phyloP scores from a whole-genome alignment of 495 filamentous ascomycete genomes.

The Amphirosellinia nigrospora region DNA sequence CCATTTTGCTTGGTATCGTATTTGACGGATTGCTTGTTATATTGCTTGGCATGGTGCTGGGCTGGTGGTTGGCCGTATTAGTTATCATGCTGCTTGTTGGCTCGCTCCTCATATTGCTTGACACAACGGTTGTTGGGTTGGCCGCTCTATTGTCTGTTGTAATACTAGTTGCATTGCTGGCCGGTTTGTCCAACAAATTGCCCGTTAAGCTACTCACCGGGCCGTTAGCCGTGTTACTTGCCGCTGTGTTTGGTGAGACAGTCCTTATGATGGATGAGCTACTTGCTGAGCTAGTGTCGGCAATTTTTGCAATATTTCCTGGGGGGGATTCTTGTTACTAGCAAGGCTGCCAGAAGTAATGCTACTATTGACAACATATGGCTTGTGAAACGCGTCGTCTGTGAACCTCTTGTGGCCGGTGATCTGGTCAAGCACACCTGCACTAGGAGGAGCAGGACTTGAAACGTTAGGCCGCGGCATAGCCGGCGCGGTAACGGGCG shows the following conservation, averaged over 20 bases:
- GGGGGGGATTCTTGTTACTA: not conserved
- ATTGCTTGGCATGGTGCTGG: not conserved
- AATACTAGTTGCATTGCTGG: not conserved
- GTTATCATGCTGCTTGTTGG: not conserved
- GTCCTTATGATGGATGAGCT: not conserved
- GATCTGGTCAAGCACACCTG: constrained; percentile 41
- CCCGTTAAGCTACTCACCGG: not conserved
- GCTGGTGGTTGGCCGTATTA: not conserved
- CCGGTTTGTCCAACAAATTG: not conserved
- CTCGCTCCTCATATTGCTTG: not conserved
- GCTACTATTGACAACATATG: constrained; percentile 9
- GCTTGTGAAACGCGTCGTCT: constrained; percentile 19
- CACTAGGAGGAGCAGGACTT: constrained; percentile 40
- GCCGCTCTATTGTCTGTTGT: not conserved
- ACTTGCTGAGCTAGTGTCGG: not conserved
- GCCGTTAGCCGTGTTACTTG: constrained; percentile 3
- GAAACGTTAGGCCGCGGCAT: constrained; percentile 35
- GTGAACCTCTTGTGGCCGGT: constrained; percentile 36
- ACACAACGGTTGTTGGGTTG: not conserved
- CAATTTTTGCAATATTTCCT: not conserved
- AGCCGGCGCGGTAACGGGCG: constrained; percentile 17
- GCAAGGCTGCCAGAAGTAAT: not conserved
- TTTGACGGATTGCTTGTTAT: too few species aligned
- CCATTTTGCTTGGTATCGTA: too few species aligned
- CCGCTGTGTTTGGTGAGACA: not conserved